phyloP scores from a whole-genome alignment of 2,329 filamentous ascomycete species.

The Colletotrichum eleusines region DNA sequence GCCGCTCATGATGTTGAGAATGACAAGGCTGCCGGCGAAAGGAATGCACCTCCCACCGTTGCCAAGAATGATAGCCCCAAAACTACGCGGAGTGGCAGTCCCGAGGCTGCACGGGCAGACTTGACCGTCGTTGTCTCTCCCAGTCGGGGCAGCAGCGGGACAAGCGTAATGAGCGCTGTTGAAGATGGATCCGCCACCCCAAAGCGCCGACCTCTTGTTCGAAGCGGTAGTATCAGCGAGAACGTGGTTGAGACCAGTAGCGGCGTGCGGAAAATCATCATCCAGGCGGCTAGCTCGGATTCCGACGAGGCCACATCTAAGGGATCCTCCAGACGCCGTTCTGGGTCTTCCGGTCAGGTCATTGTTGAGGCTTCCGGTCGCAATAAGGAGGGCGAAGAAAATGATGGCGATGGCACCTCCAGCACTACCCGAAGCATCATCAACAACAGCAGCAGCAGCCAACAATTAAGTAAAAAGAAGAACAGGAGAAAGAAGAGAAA shows the following conservation, averaged over 20 bases:
- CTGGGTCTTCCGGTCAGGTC: slow-evolving; percentile 30
- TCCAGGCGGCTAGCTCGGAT: slow-evolving; percentile 42
- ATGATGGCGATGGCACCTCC: slow-evolving; percentile 32
- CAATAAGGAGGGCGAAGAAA: slow-evolving; percentile 28
- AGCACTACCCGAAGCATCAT: slow-evolving; percentile 35
- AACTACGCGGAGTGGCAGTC: slow-evolving; percentile 12
- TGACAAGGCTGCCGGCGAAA: neutral
- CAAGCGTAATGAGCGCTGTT: slow-evolving; percentile 27
- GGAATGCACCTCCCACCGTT: slow-evolving; percentile 27
- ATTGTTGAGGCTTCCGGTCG: slow-evolving; percentile 17
- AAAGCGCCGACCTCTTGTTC: slow-evolving; percentile 38
- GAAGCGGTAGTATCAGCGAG: slow-evolving; percentile 44
- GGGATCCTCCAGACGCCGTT: slow-evolving; percentile 35
- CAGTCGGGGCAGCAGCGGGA: slow-evolving; percentile 28
- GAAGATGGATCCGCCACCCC: slow-evolving; percentile 36
- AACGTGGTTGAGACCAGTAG: slow-evolving; percentile 42
- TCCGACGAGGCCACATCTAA: slow-evolving; percentile 40
- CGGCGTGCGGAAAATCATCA: slow-evolving; percentile 42
- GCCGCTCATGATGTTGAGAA: slow-evolving; percentile 13
- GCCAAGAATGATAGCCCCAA: slow-evolving; percentile 21
- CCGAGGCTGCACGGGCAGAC: slow-evolving; percentile 29
- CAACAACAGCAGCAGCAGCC: slow-evolving; percentile 18
- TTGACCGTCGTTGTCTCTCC: slow-evolving; percentile 35
- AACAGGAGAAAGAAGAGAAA: slow-evolving; percentile 56
- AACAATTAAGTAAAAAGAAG: slow-evolving; percentile 50